A percentile compares a stretch with the other conserved stretches of the same genome.
Evolutionary conservation across 176 grass and related monocot species (phyloP).

Genomic region (Otatea glauca): DNA sequence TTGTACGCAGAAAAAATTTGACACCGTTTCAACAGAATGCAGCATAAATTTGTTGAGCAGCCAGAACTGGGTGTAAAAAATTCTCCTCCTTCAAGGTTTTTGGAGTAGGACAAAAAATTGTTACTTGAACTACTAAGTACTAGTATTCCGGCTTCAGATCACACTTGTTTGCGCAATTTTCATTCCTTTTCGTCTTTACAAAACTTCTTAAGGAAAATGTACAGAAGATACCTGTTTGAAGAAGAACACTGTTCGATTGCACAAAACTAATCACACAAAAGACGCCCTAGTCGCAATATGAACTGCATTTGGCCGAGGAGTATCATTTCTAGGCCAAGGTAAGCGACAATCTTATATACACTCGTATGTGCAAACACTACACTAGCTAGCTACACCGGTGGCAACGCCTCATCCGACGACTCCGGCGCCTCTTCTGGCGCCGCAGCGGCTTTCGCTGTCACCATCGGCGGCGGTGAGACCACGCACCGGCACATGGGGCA

Average conservation of each 20-base stretch:
- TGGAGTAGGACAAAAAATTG: background rate
- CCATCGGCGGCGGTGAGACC: conserved; percentile 7
- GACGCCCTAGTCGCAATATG: background rate
- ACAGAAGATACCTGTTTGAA: background rate
- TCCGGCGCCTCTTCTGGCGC: background rate
- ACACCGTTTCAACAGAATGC: background rate
- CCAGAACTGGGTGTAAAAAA: background rate
- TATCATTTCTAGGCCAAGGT: background rate
- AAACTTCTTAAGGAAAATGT: background rate
- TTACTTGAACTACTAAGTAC: background rate
- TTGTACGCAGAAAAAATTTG: background rate
- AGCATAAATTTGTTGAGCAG: background rate
- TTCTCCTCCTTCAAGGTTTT: background rate
- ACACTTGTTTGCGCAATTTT: background rate
- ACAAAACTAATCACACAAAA: background rate
- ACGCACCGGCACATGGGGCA: conserved; percentile 57
- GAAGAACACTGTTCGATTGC: background rate
- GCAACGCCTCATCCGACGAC: background rate
- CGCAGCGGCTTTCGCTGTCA: background rate
- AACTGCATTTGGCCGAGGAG: background rate
- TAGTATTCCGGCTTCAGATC: background rate
- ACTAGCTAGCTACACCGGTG: conserved; percentile 33
- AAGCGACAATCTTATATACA: background rate
- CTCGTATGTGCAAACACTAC: background rate
- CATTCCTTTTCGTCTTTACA: background rate